These are phyloP conservation scores for Magnaporthiopsis rhizophila DNA, from an alignment of 2,329 filamentous ascomycete species.

Conservation along the genomic window DNA sequence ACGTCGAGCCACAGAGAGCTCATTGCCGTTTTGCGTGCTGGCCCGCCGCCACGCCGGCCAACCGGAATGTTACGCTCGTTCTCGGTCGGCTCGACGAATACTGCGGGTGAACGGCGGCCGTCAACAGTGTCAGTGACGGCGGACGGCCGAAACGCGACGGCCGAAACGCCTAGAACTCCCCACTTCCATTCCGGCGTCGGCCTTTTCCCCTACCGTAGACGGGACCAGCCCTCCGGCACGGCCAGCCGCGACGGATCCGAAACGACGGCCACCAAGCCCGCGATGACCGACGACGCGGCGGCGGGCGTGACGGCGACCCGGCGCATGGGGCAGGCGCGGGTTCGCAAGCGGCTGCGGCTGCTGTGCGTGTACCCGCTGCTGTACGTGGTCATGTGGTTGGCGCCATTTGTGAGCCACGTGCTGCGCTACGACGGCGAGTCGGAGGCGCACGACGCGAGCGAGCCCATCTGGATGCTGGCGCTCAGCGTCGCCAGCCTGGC, in stretches of 20 bases:
- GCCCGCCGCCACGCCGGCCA: background rate
- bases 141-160: background rate
- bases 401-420: slow-evolving; percentile 61
- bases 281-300: slow-evolving; percentile 8
- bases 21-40: background rate
- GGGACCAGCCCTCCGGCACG: background rate
- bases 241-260: background rate
- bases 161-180: background rate
- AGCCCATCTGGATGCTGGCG: slow-evolving; percentile 49
- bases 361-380: slow-evolving; percentile 70
- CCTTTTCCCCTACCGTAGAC: background rate
- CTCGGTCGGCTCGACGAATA: background rate
- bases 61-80: background rate
- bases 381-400: slow-evolving; percentile 64
- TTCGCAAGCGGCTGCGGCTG: slow-evolving; percentile 60
- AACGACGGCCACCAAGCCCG: too few relatives aligned
- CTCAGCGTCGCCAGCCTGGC: slow-evolving; percentile 50
- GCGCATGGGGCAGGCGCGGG: slow-evolving; percentile 40
- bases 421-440: slow-evolving; percentile 42
- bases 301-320: slow-evolving; percentile 5
- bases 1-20: background rate
- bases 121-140: background rate
- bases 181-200: background rate
- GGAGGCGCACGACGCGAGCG: slow-evolving; percentile 14
- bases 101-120: background rate